A percentile compares a stretch with the other conserved stretches of the same genome.
These are phyloP conservation scores for Hepatocystis sp. DNA, from an alignment of 169 alveolate species.

Conservation along the genomic window DNA sequence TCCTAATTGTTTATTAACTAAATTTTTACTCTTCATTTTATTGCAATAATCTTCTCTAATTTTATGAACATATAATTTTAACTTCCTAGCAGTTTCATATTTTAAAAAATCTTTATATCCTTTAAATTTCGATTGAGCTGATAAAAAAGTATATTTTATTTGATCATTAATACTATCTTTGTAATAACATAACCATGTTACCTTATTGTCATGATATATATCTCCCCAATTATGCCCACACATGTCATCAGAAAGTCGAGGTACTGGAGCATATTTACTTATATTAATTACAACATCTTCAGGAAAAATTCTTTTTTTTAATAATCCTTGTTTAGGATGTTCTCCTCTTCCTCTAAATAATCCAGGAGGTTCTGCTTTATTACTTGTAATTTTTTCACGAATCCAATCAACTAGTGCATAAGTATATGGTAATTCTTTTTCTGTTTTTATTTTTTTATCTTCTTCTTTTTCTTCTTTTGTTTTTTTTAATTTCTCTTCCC, in stretches of 20 bases:
- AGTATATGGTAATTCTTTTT: slow-evolving; percentile 85
- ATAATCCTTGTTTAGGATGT: slow-evolving; percentile 98
- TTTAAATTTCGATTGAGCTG: slow-evolving; percentile 97
- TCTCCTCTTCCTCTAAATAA: slow-evolving; percentile 99
- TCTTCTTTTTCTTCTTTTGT: slow-evolving; percentile 90
- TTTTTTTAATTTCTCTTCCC: slow-evolving; percentile 87
- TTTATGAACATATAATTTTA: slow-evolving; percentile 89
- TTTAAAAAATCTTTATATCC: slow-evolving; percentile 96
- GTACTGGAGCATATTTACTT: slow-evolving; percentile 97
- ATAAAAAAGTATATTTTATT: slow-evolving; percentile 94
- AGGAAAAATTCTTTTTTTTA: slow-evolving; percentile 93
- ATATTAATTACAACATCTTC: slow-evolving; percentile 95
- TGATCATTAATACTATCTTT: slow-evolving; percentile 95
- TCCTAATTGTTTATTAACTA: slow-evolving; percentile 94
- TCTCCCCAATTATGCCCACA: slow-evolving; percentile 99
- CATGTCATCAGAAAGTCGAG: slow-evolving; percentile 91
- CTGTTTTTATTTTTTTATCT: slow-evolving; percentile 85
- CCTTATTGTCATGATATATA: slow-evolving; percentile 95
- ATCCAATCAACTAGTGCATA: slow-evolving; percentile 88
- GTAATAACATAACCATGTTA: slow-evolving; percentile 97
- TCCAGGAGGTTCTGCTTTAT: slow-evolving; percentile 98
- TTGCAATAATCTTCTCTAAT: slow-evolving; percentile 93
- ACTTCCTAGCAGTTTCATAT: slow-evolving; percentile 97
- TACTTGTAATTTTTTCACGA: slow-evolving; percentile 94
- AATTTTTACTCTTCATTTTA: slow-evolving; percentile 88